Evolutionary conservation across 73 alveolate species (phyloP).

Genomic region (Stentor roeselii): DNA sequence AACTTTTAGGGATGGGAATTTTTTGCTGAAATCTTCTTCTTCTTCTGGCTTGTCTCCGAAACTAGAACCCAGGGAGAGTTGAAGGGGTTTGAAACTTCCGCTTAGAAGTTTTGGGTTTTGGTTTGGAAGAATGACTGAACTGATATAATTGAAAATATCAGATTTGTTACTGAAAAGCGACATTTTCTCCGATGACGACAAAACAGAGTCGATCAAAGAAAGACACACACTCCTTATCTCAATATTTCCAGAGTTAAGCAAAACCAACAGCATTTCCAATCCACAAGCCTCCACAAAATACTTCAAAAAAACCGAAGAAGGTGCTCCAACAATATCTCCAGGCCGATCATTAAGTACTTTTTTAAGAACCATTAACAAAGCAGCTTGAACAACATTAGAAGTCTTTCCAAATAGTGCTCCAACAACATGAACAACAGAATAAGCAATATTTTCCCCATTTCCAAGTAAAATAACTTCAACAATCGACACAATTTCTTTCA

Average conservation of each 20-base stretch:
- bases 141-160: conserved; percentile 1
- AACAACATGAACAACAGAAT: neutral
- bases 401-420: neutral
- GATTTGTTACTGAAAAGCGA: neutral
- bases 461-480: conserved; percentile 1
- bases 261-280: neutral
- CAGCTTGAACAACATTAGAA: neutral
- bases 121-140: neutral
- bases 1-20: neutral
- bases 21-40: neutral
- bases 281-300: conserved; percentile 9
- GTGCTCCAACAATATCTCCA: conserved; percentile 17
- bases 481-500: neutral
- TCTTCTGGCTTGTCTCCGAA: neutral
- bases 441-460: conserved; percentile 9
- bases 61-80: neutral
- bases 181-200: neutral
- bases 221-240: conserved; percentile 8
- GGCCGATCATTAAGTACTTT: conserved; percentile 18
- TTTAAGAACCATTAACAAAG: neutral
- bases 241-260: neutral
- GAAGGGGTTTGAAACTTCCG: conserved; percentile 2
- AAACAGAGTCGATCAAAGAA: neutral
- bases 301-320: conserved; percentile 11
- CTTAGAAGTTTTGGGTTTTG: neutral